Evolutionary conservation across 441 rosid genomes (phyloP), one percentile per base, ranked within the genome.

Genomic region (Bruguiera hainesii): DNA sequence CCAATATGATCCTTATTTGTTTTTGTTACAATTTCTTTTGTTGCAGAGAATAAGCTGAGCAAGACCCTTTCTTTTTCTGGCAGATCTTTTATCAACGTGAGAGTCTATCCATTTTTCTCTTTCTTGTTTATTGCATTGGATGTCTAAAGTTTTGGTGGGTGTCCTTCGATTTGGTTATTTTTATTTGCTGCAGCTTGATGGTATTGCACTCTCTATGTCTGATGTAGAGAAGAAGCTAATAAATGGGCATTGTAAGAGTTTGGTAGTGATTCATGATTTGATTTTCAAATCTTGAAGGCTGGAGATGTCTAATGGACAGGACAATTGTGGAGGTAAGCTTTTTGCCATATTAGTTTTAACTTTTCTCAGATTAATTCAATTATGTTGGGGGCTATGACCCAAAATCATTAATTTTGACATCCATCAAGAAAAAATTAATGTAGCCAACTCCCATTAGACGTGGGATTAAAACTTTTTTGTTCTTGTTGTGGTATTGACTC

Each of bases 251-350:
- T 56, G 11, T 71, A 65, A 69, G 73, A 72, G 76, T 75, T 39
- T 80, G 73, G 55, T 55, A 16, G 77, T 72, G 72, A 67, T 82
- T 76, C 58, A 65, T 79, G 70, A 65, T 72, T 69, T 68, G 68
- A 79, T 56, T 79, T 70, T 63, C 67, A 31, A 58, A 11, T 48
- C 65, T 59, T 71, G 51, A 68, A 78, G 79, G 74, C 51, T 79
- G 80, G 75, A 81, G 67, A 85, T 83, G 92, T 79, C 96, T 71
- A 28, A 78, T 62, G 82, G 78, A 62, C 88, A 71, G 73, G 87
- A 82, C 49, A 78, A 83, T 65, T 49, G 80, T 61, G 76, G 71
- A 60, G 93, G 89, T 86, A 73, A 65, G 66, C n/a, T 31, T 60
- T 52, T 33, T 67, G 5, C 53, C 23, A 15, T 20, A 25, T 19